These are phyloP conservation scores for Zangia roseola DNA, from an alignment of 768 basidiomycete species.

Conservation along the genomic window DNA sequence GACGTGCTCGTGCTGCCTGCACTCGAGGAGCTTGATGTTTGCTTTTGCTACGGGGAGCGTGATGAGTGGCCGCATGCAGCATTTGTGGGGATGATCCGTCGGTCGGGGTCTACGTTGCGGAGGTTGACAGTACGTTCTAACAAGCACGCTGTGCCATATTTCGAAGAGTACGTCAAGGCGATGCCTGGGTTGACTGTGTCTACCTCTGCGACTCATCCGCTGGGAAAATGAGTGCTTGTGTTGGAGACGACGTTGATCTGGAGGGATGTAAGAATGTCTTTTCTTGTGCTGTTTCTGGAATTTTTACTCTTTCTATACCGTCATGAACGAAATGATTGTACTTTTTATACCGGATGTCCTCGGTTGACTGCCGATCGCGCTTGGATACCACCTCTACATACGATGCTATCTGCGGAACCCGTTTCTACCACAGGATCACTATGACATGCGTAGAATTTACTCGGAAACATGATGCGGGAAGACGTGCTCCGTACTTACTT, in stretches of 20 bases:
- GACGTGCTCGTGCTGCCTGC: slow-evolving; percentile 21
- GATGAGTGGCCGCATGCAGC: slow-evolving; percentile 28
- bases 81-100: slow-evolving; percentile 23
- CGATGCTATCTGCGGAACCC: no score
- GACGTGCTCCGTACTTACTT: no score
- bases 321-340: no score
- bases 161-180: slow-evolving; percentile 21
- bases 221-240: no score
- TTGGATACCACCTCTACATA: no score
- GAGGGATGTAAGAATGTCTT: neutral
- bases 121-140: slow-evolving; percentile 26
- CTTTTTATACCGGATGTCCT: no score
- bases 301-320: neutral
- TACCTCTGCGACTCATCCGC: slow-evolving; percentile 4
- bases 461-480: no score
- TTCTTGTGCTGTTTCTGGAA: neutral
- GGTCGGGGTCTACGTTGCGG: slow-evolving; percentile 26
- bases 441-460: no score
- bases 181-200: slow-evolving; percentile 22
- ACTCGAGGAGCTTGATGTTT: slow-evolving; percentile 32
- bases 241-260: neutral
- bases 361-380: no score
- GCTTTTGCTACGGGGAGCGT: slow-evolving; percentile 30
- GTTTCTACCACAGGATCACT: no score
- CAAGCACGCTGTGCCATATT: slow-evolving; percentile 16